Evolutionary conservation across 148 eudicot species (phyloP), one percentile per base, ranked within the genome.

Genomic region (Chenopodium quinoa): DNA sequence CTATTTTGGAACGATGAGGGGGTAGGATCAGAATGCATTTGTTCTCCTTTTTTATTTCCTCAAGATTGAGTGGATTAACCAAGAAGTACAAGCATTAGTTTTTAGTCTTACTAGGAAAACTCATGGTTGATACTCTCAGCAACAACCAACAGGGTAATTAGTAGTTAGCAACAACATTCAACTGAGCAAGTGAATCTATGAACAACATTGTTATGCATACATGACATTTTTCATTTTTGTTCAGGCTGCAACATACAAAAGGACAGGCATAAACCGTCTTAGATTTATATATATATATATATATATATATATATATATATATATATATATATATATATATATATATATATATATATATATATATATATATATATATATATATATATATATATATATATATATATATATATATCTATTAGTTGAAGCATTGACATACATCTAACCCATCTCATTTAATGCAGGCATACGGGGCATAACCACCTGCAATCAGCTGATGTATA

Each of bases 401-500:
- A 58, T 4, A 58, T 58, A 58, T 58, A 58, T 58, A 58, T 58
- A 5, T 71, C 58, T 58, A 46, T 34, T 27, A 31, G 52, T 14
- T 7, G n/a, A 78, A 66, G 62, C 71, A 40, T 13, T 22, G 31
- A 22, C 11, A 7, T 75, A 14, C 58, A 52, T 13, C 31, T 31
- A 54, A 9, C 47, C 17, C 25, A 58, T 54, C 47, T 67, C 40
- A 16, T 71, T 71, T 17, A 50, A 50, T 68, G 66, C 48, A 34
- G 14, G 75, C 54, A 27, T 27, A 27, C 27, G 27, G 27, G 27
- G 27, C 27, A 22, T 72, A n/a, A 9, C 4, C 56, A 13, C 40
- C 31, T 74, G 63, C 82, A 22, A 48, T 70, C 27, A 44, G 77
- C 69, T 44, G 79, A 71, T 9, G 27, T 71, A 64, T 32, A 67